These are phyloP conservation scores for Biscogniauxia mediterranea DNA, from an alignment of 2,329 filamentous ascomycete species.

Conservation along the genomic window DNA sequence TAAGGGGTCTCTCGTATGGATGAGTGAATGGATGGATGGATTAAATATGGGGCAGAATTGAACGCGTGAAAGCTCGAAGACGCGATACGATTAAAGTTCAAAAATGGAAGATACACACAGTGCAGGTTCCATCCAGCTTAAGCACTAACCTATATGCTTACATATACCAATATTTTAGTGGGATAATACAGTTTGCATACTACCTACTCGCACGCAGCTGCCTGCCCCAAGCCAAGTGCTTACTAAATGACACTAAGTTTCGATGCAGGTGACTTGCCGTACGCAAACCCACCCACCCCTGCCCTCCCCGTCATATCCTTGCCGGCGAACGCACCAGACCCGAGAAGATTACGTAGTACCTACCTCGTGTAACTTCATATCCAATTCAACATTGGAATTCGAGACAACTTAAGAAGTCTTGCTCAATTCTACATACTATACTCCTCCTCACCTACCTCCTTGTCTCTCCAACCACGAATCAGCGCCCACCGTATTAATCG, in stretches of 20 bases:
- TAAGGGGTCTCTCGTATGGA: no score
- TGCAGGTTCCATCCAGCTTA: not conserved
- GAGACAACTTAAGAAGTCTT: no score
- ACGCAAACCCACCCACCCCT: no score
- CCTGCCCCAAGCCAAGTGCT: no score
- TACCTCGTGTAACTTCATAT: not conserved
- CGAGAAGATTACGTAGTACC: not conserved
- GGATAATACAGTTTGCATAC: no score
- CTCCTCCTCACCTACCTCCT: not conserved
- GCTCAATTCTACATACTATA: not conserved
- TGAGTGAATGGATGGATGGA: not conserved
- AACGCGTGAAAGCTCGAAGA: conserved; percentile 20
- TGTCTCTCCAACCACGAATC: no score
- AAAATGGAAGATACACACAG: conserved; percentile 7
- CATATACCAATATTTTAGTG: no score
- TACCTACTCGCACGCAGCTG: no score
- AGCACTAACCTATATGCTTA: no score
- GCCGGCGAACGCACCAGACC: not conserved
- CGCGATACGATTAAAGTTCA: conserved; percentile 28
- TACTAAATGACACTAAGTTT: no score
- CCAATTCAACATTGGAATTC: not conserved
- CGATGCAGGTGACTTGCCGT: no score
- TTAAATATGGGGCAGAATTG: not conserved
- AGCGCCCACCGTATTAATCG: not conserved
- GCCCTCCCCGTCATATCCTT: not conserved